These are phyloP conservation scores for Fusarium newnesense DNA, from an alignment of 2,329 filamentous ascomycete species.

Conservation along the genomic window DNA sequence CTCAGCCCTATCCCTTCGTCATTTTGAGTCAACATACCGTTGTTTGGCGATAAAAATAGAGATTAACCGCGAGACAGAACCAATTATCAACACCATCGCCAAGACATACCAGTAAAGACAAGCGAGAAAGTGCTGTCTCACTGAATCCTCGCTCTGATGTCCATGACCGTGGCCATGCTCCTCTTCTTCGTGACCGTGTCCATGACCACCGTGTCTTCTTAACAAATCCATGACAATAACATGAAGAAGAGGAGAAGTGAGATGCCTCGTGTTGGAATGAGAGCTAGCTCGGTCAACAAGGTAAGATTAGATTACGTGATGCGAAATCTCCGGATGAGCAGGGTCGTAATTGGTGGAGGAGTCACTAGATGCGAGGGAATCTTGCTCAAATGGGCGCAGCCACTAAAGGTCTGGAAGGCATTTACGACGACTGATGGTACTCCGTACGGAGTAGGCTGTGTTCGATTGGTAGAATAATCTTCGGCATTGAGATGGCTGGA, in stretches of 20 bases:
- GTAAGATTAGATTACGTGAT: slow-evolving; percentile 40
- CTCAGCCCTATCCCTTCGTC: not conserved
- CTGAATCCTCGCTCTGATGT: slow-evolving; percentile 38
- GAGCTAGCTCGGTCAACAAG: slow-evolving; percentile 17
- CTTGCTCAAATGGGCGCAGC: slow-evolving; percentile 41
- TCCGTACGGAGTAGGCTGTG: not conserved
- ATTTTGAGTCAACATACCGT: slow-evolving; percentile 29
- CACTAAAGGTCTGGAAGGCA: not conserved
- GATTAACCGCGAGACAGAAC: slow-evolving; percentile 26
- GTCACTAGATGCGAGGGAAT: slow-evolving; percentile 14
- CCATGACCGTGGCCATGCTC: slow-evolving; percentile 37
- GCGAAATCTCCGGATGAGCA: slow-evolving; percentile 8
- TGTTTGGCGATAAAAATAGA: slow-evolving; percentile 36
- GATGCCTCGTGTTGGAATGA: slow-evolving; percentile 17
- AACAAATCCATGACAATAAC: slow-evolving; percentile 28
- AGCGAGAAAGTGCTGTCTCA: slow-evolving; percentile 41
- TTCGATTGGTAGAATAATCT: not conserved
- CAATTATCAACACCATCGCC: slow-evolving; percentile 26
- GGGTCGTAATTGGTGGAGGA: slow-evolving; percentile 26
- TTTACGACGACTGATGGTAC: not conserved
- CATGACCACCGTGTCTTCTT: slow-evolving; percentile 38
- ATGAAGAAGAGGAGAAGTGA: not conserved
- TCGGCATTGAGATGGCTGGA: not conserved
- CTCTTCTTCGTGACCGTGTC: slow-evolving; percentile 29
- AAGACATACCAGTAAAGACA: slow-evolving; percentile 42